A percentile compares a stretch with the other conserved stretches of the same genome.
phyloP scores from a whole-genome alignment of 148 eudicot genomes.

The Camellia japonica region DNA sequence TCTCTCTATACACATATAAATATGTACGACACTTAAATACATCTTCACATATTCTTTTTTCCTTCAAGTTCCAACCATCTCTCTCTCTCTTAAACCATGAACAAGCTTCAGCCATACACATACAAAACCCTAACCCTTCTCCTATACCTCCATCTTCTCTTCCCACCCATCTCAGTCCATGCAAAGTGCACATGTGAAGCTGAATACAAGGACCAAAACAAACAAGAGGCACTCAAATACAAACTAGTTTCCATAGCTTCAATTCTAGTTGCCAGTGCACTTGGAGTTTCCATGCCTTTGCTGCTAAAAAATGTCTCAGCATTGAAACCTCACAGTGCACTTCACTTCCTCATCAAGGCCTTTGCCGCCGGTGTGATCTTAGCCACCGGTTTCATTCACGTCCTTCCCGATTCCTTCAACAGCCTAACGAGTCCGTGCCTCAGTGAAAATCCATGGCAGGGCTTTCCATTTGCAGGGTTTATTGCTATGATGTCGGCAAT shows the following conservation, averaged over 20 bases:
- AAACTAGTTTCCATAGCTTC: conserved; percentile 22
- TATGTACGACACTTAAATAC: background rate
- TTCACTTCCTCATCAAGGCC: conserved; percentile 20
- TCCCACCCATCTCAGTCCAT: conserved; percentile 6
- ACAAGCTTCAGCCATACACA: background rate
- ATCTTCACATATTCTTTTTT: background rate
- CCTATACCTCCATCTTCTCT: background rate
- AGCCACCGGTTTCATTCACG: conserved; percentile 18
- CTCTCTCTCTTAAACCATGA: conserved; percentile 12
- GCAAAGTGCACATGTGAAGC: conserved; percentile 20
- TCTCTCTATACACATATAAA: too few relatives aligned
- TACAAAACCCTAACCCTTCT: background rate
- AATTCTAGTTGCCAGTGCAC: conserved; percentile 15
- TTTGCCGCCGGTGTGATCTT: conserved; percentile 21
- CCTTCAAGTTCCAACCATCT: background rate
- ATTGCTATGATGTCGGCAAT: conserved; percentile 24
- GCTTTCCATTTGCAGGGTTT: conserved; percentile 22
- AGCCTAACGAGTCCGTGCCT: conserved; percentile 18
- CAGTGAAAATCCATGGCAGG: conserved; percentile 4
- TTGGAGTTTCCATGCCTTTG: conserved; percentile 16
- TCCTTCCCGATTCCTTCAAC: conserved; percentile 21
- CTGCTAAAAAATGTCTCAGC: conserved; percentile 2
- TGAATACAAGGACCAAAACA: conserved; percentile 14
- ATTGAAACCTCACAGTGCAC: conserved; percentile 4
- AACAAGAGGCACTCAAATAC: conserved; percentile 15